phyloP scores from a whole-genome alignment of 441 rosid species.

The Erodium texanum region DNA sequence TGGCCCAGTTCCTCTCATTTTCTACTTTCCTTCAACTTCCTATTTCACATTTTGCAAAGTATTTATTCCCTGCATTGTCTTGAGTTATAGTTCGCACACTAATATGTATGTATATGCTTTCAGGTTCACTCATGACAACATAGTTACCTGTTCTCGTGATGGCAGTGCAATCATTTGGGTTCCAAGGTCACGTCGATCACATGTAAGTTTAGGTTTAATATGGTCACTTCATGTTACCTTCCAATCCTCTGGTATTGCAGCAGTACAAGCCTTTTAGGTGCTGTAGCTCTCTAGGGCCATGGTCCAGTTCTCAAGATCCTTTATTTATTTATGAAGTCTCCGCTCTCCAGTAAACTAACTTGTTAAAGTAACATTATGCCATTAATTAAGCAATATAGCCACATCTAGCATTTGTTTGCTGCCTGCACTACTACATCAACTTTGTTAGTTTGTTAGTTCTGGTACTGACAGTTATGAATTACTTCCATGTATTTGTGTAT shows the following conservation, averaged over 20 bases:
- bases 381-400: not conserved
- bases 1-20: conserved; percentile 12
- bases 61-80: not conserved
- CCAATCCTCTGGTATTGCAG: not conserved
- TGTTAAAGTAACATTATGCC: not conserved
- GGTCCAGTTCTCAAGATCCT: no score
- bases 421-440: not conserved
- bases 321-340: conserved; percentile 6
- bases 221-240: not conserved
- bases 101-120: not conserved
- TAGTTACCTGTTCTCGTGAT: conserved; percentile 98
- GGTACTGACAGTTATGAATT: not conserved
- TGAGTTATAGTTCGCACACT: not conserved
- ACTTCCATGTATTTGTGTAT: not conserved
- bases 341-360: conserved; percentile 6
- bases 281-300: not conserved
- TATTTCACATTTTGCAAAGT: conserved; percentile 11
- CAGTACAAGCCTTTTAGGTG: conserved; percentile 2
- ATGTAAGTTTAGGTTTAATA: conserved; percentile 37
- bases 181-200: conserved; percentile 85
- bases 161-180: conserved; percentile 99
- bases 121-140: conserved; percentile 92
- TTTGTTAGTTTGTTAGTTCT: not conserved
- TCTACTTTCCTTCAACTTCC: conserved; percentile 9
- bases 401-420: not conserved